Evolutionary conservation across 2,329 filamentous ascomycete species (phyloP), one percentile per base, ranked within the genome.

Genomic region (Fusarium anthophilum): DNA sequence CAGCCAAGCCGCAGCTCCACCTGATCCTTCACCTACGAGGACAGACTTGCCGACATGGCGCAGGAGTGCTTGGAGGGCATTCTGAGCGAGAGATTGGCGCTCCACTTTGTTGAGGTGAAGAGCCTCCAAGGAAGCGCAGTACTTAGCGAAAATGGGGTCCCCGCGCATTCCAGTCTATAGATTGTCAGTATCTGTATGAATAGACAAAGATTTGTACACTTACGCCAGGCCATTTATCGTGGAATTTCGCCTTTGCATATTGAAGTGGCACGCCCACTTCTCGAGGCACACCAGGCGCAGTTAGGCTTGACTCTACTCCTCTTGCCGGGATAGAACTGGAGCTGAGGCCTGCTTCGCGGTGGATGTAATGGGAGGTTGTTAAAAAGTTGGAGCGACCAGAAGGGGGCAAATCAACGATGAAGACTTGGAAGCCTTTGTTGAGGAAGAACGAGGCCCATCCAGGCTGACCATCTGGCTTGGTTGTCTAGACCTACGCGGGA

Each of bases 21-120:
- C 86, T 22, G 88, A 83, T 2, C 86, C 87, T 69, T 91, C 86
- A 0, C 85, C 85, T 17, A 91, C 69, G 7, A 90, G 74, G 45
- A 87, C 79, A 1, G 82, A 81, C 14, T 79, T 79, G 6, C 83
- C 85, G 22, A 85, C 85, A 15, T 72, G 76, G 20, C 85, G 79
- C 17, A 89, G 81, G 4, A 89, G 81, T 3, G 80, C 80, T 7
- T 79, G 77, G 13, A 86, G 83, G 1, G 84, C 84, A 17, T 80
- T 70, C 44, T 82, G 79, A 3, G 75, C 80, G 2, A 80, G 43
- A 1, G 59, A 66, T 63, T 85, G 82, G 20, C 81, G 79, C 41
- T 82, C 76, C 0, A 71, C 45, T 30, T 70, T 78, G 17, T 68
- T 77, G n/a, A 79, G 68, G 9, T 70, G 66, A 8, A 83, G 78